Conservation (phyloP, 805 yeast genomes). For the Yamadazyma scolyti region DNA sequence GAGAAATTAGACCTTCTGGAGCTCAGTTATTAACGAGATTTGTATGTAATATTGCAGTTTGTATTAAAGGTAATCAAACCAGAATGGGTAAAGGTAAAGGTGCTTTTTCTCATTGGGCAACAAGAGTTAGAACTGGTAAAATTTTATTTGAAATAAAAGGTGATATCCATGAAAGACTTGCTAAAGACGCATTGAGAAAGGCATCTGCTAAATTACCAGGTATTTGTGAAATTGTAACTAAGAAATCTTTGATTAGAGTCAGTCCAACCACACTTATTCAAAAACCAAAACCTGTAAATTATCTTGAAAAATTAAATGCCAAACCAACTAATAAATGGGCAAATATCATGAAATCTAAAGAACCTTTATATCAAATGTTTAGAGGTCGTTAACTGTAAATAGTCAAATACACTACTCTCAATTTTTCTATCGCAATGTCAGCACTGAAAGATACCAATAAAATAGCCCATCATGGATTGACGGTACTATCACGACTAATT, state of each 20-base stretch:
- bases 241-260: conserved; percentile 62
- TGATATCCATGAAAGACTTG: conserved; percentile 80
- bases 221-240: conserved; percentile 75
- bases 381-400: conserved; percentile 49
- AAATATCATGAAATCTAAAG: conserved; percentile 49
- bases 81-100: conserved; percentile 99
- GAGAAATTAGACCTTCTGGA: conserved; percentile 75
- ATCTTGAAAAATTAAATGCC: conserved; percentile 48
- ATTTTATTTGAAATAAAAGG: conserved; percentile 83
- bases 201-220: conserved; percentile 94
- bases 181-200: conserved; percentile 84
- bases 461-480: conserved; percentile 26
- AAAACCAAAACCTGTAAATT: conserved; percentile 47
- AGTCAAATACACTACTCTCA: conserved; percentile 1
- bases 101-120: conserved; percentile 95
- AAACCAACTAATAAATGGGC: conserved; percentile 65
- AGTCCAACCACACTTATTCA: conserved; percentile 58
- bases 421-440: conserved; percentile 14
- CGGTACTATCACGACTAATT: conserved; percentile 24
- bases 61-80: conserved; percentile 95
- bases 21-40: conserved; percentile 79
- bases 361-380: conserved; percentile 52
- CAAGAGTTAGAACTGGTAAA: conserved; percentile 93
- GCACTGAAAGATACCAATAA: conserved; percentile 23
- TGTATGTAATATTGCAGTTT: conserved; percentile 82